Conservation (phyloP, 2,329 filamentous ascomycete species). For the Ascocoryne sarcoides region DNA sequence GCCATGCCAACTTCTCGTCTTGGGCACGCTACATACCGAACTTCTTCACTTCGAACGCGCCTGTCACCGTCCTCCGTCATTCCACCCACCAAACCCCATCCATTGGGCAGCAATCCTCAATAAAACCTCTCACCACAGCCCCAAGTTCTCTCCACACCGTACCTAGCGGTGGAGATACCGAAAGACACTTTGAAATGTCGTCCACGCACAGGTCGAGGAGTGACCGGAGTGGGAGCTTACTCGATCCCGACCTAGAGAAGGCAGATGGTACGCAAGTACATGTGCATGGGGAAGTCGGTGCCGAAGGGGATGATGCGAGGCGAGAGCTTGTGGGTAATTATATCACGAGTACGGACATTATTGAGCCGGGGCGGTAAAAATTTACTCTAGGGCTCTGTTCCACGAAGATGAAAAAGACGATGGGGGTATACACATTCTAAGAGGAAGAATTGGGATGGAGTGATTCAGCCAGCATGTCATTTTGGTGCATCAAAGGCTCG, state of each 20-base stretch:
- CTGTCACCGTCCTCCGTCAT: not conserved
- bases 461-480: too few relatives aligned
- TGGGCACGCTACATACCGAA: constrained; percentile 16
- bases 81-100: not conserved
- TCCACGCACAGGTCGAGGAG: not conserved
- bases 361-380: not conserved
- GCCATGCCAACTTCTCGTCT: constrained; percentile 16
- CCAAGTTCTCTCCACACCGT: not conserved
- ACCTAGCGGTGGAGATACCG: not conserved
- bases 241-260: not conserved
- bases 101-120: not conserved
- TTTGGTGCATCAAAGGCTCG: too few relatives aligned
- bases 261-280: not conserved
- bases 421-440: too few relatives aligned
- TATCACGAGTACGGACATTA: not conserved
- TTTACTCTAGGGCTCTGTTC: too few relatives aligned
- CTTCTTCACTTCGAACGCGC: constrained; percentile 8
- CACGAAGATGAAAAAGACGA: too few relatives aligned
- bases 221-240: not conserved
- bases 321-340: not conserved
- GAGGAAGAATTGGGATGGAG: too few relatives aligned
- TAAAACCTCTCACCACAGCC: not conserved
- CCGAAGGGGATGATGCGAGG: not conserved
- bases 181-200: too few relatives aligned
- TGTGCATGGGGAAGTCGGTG: not conserved